Evolutionary conservation across 2,329 filamentous ascomycete species (phyloP), one percentile per base, ranked within the genome.

Genomic region (Arthroderma sp.): DNA sequence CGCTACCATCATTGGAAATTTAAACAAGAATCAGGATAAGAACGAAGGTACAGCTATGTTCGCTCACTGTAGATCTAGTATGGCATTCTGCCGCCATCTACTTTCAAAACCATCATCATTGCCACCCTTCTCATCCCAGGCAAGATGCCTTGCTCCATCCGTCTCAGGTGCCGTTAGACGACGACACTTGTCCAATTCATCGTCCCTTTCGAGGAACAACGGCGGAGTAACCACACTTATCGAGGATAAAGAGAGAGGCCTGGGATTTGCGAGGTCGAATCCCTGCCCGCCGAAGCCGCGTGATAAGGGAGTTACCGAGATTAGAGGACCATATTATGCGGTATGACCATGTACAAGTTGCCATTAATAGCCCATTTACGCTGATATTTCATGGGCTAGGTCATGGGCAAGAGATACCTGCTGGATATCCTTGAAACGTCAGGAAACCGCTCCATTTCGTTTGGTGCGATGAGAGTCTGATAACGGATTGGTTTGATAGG

Each of bases 321-420:
- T 75, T 45, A 62, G 72, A 30, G 72, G 73, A 0, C 72, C 71
- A 5, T 75, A 75, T 53, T 76, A 75, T 54, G 69, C 70, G 0
- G 70, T 62, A 59, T 42, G 57, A 30, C 9, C 10, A 5, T 10
- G 1, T 37, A n/a, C 10, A 29, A 28, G 1, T 31, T 36, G n/a
- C 9, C 8, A 40, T 32, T 40, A 3, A 40, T 11, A 6, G 5
- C 34, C 8, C 5, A 22, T 36, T 5, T 36, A 6, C 34, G 8
- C 11, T 30, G 3, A 29, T n/a, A 32, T 15, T n/a, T 36, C 38
- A 8, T 4, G 37, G 15, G 6, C 28, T 42, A 66, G 63, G 62
- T 63, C 3, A 74, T 74, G 67, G 72, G 72, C 1, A 72, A 70
- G 48, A 60, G 67, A 34, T 73, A 75, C 46, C 57, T 76, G 1